phyloP scores from a whole-genome alignment of 345 rosid species.

The Melastoma malabathricum region DNA sequence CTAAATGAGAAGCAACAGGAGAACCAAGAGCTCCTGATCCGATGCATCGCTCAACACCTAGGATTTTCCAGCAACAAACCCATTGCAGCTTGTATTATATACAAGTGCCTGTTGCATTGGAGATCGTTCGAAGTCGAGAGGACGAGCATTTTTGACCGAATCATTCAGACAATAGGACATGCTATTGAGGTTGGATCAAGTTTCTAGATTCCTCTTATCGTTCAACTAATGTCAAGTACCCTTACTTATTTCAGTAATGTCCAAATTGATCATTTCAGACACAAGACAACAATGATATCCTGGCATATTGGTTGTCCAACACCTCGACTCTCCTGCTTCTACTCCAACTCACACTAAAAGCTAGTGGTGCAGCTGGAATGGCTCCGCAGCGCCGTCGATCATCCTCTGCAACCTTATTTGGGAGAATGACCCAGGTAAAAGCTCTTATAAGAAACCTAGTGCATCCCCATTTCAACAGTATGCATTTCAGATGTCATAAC shows the following conservation, averaged over 20 bases:
- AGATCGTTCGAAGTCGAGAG: constrained; percentile 95
- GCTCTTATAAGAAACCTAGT: neutral
- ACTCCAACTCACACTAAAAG: constrained; percentile 84
- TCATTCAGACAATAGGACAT: constrained; percentile 83
- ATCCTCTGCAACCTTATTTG: constrained; percentile 85
- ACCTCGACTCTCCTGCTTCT: constrained; percentile 85
- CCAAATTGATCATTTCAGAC: constrained; percentile 27
- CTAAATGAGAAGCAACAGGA: constrained; percentile 93
- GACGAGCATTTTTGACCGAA: constrained; percentile 78
- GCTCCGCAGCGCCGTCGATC: constrained; percentile 94
- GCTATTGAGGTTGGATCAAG: constrained; percentile 61
- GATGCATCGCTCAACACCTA: constrained; percentile 77
- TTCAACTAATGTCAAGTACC: neutral
- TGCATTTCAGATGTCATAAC: constrained; percentile 2
- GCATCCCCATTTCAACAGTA: too few relatives aligned
- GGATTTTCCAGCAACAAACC: constrained; percentile 77
- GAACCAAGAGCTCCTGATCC: constrained; percentile 87
- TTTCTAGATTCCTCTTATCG: constrained; percentile 2
- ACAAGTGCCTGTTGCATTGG: constrained; percentile 91
- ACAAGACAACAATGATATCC: constrained; percentile 67
- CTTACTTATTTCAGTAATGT: too few relatives aligned
- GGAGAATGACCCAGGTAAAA: constrained; percentile 80
- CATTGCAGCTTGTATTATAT: constrained; percentile 81
- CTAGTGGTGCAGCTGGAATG: constrained; percentile 95
- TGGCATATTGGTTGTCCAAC: constrained; percentile 94